Percentiles rank a stretch among this genome's conserved stretches.
phyloP scores from a whole-genome alignment of 306 rosid genomes.

The Trifolium repens region DNA sequence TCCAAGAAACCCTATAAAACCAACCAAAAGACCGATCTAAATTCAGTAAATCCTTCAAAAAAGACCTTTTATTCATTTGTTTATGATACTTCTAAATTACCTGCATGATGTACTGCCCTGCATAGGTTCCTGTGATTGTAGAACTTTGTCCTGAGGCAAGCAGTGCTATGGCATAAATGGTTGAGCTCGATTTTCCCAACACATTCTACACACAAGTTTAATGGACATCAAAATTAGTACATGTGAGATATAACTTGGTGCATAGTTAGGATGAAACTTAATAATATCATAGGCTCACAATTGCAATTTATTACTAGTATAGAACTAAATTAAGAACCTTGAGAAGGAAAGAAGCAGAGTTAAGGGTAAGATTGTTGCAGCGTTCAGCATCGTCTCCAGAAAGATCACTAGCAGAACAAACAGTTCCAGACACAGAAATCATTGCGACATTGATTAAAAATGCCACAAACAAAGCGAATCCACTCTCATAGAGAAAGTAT shows the following conservation, averaged over 20 bases:
- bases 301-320: not conserved
- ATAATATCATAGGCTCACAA: not conserved
- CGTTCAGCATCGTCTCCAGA: constrained; percentile 35
- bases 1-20: constrained; percentile 79
- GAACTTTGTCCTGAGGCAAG: constrained; percentile 98
- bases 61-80: not conserved
- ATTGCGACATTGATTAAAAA: constrained; percentile 80
- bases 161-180: constrained; percentile 79
- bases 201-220: constrained; percentile 58
- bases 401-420: constrained; percentile 55
- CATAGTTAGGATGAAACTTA: not conserved
- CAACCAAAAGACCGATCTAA: constrained; percentile 31
- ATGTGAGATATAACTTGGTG: constrained; percentile 15
- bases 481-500: constrained; percentile 75
- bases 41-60: constrained; percentile 23
- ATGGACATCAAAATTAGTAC: not conserved
- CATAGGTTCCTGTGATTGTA: constrained; percentile 91
- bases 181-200: constrained; percentile 79
- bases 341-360: constrained; percentile 84
- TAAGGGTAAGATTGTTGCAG: constrained; percentile 68
- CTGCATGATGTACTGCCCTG: constrained; percentile 91
- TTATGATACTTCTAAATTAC: constrained; percentile 39
- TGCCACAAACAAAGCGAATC: constrained; percentile 77
- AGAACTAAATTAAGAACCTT: constrained; percentile 52
- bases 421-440: constrained; percentile 73